Percentiles rank a stretch among this genome's conserved stretches.
Conservation (phyloP, 352 stramenopile species). For the Phytophthora idaei region DNA sequence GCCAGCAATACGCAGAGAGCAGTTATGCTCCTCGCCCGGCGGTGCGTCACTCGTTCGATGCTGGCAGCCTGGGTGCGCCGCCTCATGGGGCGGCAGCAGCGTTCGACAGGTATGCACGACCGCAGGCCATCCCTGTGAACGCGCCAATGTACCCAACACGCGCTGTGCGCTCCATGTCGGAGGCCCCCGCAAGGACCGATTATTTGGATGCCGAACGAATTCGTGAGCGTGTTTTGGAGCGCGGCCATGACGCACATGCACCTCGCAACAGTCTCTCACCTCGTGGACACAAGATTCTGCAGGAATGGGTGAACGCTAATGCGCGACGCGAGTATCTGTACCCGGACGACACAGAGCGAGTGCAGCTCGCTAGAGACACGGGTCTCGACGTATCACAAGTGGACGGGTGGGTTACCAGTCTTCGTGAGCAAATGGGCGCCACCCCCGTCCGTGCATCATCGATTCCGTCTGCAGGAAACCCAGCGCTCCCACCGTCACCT, state of each 20-base stretch:
- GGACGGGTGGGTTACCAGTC: conserved; percentile 85
- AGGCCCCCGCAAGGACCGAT: conserved; percentile 52
- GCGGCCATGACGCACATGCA: conserved; percentile 41
- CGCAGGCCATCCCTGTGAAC: conserved; percentile 32
- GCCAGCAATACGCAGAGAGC: conserved; percentile 36
- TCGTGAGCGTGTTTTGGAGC: conserved; percentile 63
- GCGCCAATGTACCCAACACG: conserved; percentile 48
- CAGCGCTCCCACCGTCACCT: conserved; percentile 60
- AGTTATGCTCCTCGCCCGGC: conserved; percentile 50
- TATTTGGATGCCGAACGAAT: conserved; percentile 75
- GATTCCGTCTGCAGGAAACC: conserved; percentile 65
- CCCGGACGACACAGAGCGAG: conserved; percentile 68
- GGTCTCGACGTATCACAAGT: conserved; percentile 82
- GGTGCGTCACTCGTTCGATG: conserved; percentile 76
- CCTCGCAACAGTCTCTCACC: conserved; percentile 63
- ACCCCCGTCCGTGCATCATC: conserved; percentile 34
- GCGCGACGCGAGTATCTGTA: conserved; percentile 68
- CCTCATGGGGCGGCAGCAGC: conserved; percentile 23
- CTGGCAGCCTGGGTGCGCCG: conserved; percentile 53
- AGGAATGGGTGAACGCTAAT: conserved; percentile 78
- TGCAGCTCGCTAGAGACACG: conserved; percentile 76
- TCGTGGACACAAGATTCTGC: conserved; percentile 73
- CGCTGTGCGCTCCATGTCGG: conserved; percentile 67
- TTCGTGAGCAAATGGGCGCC: conserved; percentile 62
- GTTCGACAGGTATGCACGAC: conserved; percentile 40